These are phyloP conservation scores for Trifolium dubium DNA, from an alignment of 306 rosid species.

Conservation along the genomic window DNA sequence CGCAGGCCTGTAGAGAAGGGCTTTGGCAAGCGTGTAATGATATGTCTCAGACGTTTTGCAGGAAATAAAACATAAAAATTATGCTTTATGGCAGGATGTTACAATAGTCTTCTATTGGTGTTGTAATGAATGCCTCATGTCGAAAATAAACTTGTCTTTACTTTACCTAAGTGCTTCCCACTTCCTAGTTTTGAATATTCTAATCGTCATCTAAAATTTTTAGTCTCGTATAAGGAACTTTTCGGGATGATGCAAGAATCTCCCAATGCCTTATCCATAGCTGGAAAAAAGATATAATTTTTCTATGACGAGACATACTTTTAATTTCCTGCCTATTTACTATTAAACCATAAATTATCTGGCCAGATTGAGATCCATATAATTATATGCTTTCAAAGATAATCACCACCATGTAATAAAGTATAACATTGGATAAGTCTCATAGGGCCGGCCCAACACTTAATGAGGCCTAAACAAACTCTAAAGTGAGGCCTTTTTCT, in stretches of 20 bases:
- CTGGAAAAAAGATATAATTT: neutral
- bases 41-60: neutral
- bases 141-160: neutral
- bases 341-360: no score
- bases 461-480: no score
- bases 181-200: neutral
- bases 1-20: constrained; percentile 48
- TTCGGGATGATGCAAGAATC: neutral
- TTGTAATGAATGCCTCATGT: neutral
- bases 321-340: neutral
- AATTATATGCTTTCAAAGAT: neutral
- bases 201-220: neutral
- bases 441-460: no score
- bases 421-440: no score
- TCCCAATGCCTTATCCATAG: neutral
- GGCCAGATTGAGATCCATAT: neutral
- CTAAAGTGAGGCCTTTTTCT: no score
- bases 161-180: neutral
- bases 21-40: neutral
- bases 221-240: no score
- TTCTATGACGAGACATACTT: neutral
- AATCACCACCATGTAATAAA: no score
- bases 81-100: neutral
- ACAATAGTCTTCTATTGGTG: neutral
- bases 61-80: neutral